Conservation (phyloP, 345 rosid species). For the Toxicodendron radicans region DNA sequence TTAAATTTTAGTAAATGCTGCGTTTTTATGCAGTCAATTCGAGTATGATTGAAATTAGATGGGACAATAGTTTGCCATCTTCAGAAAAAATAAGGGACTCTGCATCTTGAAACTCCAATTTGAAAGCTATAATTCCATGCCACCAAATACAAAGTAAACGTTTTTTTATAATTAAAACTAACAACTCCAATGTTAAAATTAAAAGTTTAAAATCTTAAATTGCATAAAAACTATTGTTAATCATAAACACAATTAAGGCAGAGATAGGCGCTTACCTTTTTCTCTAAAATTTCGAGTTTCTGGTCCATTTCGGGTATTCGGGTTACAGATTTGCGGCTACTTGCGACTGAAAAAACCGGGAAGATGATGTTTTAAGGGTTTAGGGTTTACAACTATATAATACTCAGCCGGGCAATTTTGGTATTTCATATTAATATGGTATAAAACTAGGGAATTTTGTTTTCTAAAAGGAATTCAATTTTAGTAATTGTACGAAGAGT, state of each 20-base stretch:
- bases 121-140: neutral
- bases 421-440: neutral
- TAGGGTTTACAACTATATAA: neutral
- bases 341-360: neutral
- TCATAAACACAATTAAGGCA: neutral
- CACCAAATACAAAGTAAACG: neutral
- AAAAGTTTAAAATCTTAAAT: neutral
- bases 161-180: neutral
- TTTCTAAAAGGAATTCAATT: no score
- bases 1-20: no score
- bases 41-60: neutral
- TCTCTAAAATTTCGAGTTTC: neutral
- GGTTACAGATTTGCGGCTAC: neutral
- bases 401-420: neutral
- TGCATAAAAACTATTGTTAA: neutral
- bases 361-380: neutral
- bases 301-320: slow-evolving; percentile 7
- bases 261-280: neutral
- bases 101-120: neutral
- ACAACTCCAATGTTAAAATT: neutral
- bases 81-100: neutral
- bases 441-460: no score
- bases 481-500: no score
- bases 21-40: no score
- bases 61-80: neutral